Percentiles rank a stretch among this genome's conserved stretches.
phyloP scores from a whole-genome alignment of 495 filamentous ascomycete genomes.

The Bathelium albidoporum region DNA sequence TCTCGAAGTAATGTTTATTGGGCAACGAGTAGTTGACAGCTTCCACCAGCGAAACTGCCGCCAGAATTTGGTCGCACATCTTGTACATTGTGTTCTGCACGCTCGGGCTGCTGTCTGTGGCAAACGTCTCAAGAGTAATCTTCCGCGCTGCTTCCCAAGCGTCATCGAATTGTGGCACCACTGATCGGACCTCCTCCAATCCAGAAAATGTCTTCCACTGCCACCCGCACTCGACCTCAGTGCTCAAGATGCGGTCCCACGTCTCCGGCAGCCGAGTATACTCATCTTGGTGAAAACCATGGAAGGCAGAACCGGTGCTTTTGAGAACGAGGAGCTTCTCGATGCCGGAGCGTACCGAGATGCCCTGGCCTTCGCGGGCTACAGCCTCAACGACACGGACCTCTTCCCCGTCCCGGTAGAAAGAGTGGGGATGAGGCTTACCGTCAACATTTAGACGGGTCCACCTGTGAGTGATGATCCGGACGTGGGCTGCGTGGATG shows the following conservation, averaged over 20 bases:
- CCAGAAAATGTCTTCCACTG: constrained; percentile 61
- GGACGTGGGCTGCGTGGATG: constrained; percentile 72
- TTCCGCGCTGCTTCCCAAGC: constrained; percentile 65
- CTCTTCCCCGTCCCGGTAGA: constrained; percentile 81
- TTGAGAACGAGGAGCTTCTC: constrained; percentile 81
- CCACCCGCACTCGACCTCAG: constrained; percentile 81
- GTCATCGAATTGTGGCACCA: constrained; percentile 58
- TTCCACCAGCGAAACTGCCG: constrained; percentile 56
- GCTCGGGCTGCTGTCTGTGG: constrained; percentile 80
- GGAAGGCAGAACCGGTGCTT: constrained; percentile 93
- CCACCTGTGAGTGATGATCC: constrained; percentile 80
- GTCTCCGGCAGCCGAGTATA: constrained; percentile 84
- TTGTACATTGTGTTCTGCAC: constrained; percentile 98
- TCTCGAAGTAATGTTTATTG: constrained; percentile 98
- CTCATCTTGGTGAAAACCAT: constrained; percentile 85
- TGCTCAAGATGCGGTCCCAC: constrained; percentile 90
- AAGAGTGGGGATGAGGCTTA: constrained; percentile 91
- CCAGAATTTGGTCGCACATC: constrained; percentile 86
- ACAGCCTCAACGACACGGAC: constrained; percentile 63
- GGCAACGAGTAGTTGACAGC: constrained; percentile 75
- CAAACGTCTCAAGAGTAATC: constrained; percentile 86
- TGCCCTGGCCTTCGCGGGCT: constrained; percentile 32
- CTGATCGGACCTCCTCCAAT: constrained; percentile 56
- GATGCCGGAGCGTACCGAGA: constrained; percentile 47
- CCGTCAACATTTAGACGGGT: constrained; percentile 80